Conservation (phyloP, 306 rosid species). For the Prinsepia uniflora region DNA sequence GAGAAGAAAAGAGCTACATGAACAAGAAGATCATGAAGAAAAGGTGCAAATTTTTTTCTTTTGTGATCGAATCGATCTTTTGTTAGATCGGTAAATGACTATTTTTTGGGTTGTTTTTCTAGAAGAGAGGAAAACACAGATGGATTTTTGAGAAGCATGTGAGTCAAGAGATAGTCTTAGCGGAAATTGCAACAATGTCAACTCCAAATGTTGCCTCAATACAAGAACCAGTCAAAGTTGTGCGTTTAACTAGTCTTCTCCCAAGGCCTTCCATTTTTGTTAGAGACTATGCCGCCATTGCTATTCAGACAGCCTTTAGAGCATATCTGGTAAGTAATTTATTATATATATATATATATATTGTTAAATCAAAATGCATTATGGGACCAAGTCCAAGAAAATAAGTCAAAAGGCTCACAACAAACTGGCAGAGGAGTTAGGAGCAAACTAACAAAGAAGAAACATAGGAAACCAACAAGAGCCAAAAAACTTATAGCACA, state of each 20-base stretch:
- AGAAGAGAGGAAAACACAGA: slow-evolving; percentile 56
- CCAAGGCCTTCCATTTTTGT: slow-evolving; percentile 36
- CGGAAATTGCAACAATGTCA: slow-evolving; percentile 1
- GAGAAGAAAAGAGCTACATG: slow-evolving; percentile 42
- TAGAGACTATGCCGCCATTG: slow-evolving; percentile 40
- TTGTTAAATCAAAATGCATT: no score
- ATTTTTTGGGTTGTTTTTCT: slow-evolving; percentile 7
- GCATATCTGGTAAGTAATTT: slow-evolving; percentile 43
- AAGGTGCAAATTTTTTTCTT: slow-evolving; percentile 26
- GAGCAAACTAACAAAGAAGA: no score
- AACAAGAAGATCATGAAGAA: slow-evolving; percentile 41
- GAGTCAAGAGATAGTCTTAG: slow-evolving; percentile 30
- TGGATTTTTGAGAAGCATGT: slow-evolving; percentile 48
- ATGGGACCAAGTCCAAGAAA: no score
- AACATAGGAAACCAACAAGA: no score
- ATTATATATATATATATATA: no score
- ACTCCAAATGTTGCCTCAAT: slow-evolving; percentile 36
- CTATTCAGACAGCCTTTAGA: slow-evolving; percentile 52
- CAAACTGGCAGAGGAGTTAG: no score
- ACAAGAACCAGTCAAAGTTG: slow-evolving; percentile 41
- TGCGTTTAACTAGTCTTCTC: slow-evolving; percentile 20
- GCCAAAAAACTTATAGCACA: no score
- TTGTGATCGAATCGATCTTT: neutral
- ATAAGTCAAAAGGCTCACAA: no score
- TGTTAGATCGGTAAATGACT: neutral